A percentile compares a stretch with the other conserved stretches of the same genome.
Conservation (phyloP, 139 green algal species). For the Volvox africanus region DNA sequence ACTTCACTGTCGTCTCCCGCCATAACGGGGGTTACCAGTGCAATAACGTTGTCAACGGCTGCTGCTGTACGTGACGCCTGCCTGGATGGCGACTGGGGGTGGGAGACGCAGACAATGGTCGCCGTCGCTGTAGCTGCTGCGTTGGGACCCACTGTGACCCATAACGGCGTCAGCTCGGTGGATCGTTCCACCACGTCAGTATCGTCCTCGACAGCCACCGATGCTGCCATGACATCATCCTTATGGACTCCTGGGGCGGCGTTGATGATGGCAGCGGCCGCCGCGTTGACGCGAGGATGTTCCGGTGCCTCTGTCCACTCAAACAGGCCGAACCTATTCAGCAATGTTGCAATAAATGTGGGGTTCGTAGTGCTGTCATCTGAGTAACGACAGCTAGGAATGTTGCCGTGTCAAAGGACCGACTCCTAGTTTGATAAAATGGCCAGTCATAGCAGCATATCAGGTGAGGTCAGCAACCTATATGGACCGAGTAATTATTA, state of each 20-base stretch:
- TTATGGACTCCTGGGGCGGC: neutral
- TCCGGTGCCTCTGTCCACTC: slow-evolving; percentile 45
- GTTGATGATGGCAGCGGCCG: neutral
- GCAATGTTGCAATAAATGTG: neutral
- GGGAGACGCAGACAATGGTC: slow-evolving; percentile 36
- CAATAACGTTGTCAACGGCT: neutral
- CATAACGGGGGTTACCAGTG: neutral
- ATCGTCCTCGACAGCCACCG: neutral
- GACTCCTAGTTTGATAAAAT: too few relatives aligned
- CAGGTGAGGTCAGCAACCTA: too few relatives aligned
- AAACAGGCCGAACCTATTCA: slow-evolving; percentile 53
- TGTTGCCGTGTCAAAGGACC: too few relatives aligned
- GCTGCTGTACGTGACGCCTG: neutral
- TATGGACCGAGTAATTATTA: too few relatives aligned
- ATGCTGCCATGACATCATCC: neutral
- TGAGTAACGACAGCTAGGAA: too few relatives aligned
- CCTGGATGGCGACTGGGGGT: neutral
- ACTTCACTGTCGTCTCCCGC: neutral
- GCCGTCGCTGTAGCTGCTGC: slow-evolving; percentile 8
- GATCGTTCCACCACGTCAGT: neutral
- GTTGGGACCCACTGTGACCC: neutral
- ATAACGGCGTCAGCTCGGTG: neutral
- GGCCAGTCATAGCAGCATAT: too few relatives aligned
- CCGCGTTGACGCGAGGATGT: neutral
- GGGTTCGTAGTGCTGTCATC: too few relatives aligned